Base-by-base conservation (phyloP, 768 basidiomycete genomes). In the Mycena albidolilacea region DNA sequence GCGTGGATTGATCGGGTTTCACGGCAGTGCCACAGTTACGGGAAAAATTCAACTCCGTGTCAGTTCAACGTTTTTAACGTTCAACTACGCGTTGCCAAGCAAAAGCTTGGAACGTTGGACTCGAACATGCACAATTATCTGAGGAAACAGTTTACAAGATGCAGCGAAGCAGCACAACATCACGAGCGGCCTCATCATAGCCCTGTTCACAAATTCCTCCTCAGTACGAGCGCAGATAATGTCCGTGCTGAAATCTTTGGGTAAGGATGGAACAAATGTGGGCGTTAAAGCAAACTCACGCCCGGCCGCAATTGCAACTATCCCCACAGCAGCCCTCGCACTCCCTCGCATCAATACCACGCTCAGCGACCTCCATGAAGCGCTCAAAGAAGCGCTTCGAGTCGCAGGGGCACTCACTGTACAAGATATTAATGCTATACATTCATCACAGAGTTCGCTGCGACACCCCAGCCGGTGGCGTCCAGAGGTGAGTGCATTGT, bases 1-100 rank as follows among this genome's bases (percentile, higher is more conserved):
- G 55, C 57, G 55, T 58, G 64, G 52, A 30, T 64, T 71, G 58
- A 66, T 61, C 69, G 63, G n/a, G 69, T 70, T 70, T 59, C 57
- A 39, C n/a, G 48, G 63, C 63, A 55, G 10, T 64, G 60, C 43
- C 43, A 14, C n/a, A 54, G 6, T 23, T 23, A 30, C 23, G 23
- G 52, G 23, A 30, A 48, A 48, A 7, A 48, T 48, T 48, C 14
- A 48, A 48, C 46, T 48, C 46, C 46, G 46, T 10, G 8, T 43
- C 30, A 30, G 30, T 30, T 30, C 30, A 3, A 30, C 30, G 30
- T 30, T 30, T 30, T 30, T 30, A 30, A 30, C 30, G 30, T 2
- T 30, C 30, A 30, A 3, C 30, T 30, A 1, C 30, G 30, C 30
- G 30, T 30, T 3, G 30, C 30, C 30, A 30, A 30, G 3, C 30